phyloP scores from a whole-genome alignment of 2,329 filamentous ascomycete genomes.

The Hypoxylon sp. region DNA sequence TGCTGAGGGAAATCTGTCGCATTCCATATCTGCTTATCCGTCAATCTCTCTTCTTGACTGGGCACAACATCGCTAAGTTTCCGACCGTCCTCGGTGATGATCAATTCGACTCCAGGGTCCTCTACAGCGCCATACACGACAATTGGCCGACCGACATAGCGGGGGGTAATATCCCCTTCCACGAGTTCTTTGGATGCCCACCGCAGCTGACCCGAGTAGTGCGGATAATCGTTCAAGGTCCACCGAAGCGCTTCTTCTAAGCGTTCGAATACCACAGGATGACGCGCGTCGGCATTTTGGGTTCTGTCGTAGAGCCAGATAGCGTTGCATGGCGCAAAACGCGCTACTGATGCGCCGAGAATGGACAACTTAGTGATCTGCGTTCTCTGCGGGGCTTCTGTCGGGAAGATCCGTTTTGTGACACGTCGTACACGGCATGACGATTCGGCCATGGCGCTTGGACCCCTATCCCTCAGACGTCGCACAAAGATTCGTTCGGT shows the following conservation, averaged over 20 bases:
- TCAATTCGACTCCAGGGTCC: constrained; percentile 60
- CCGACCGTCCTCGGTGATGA: constrained; percentile 50
- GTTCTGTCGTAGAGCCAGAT: constrained; percentile 59
- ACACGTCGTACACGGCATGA: constrained; percentile 16
- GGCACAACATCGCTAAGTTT: constrained; percentile 53
- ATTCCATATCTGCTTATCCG: constrained; percentile 52
- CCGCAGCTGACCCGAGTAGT: constrained; percentile 58
- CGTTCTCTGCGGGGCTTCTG: constrained; percentile 5
- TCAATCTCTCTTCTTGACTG: constrained; percentile 36
- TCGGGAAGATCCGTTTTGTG: constrained; percentile 43
- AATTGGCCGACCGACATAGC: constrained; percentile 53
- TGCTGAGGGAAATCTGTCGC: constrained; percentile 53
- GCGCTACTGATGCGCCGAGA: constrained; percentile 58
- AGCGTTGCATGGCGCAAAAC: constrained; percentile 57
- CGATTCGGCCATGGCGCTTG: constrained; percentile 13
- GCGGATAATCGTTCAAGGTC: constrained; percentile 57
- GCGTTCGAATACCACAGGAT: constrained; percentile 36
- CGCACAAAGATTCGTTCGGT: background rate
- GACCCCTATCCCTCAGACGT: background rate
- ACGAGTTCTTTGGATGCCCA: constrained; percentile 52
- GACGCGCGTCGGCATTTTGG: constrained; percentile 28
- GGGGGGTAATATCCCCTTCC: constrained; percentile 36
- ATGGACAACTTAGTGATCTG: constrained; percentile 54
- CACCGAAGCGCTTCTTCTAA: constrained; percentile 50
- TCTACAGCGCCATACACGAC: constrained; percentile 53